A percentile compares a stretch with the other conserved stretches of the same genome.
Evolutionary conservation across 2,329 filamentous ascomycete species (phyloP).

Genomic region (Fusarium pseudocircinatum): DNA sequence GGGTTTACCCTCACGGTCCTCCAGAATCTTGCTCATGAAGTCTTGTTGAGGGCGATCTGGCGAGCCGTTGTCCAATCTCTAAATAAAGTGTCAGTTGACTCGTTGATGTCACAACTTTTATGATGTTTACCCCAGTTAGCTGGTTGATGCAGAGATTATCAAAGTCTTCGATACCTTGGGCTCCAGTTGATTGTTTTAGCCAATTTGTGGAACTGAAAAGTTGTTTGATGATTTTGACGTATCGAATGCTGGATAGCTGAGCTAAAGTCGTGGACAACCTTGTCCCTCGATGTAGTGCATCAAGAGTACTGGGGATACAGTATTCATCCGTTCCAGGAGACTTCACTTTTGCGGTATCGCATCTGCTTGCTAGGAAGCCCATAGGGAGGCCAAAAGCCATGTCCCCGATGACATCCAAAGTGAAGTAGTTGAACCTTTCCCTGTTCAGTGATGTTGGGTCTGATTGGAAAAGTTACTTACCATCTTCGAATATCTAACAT

Average conservation of each 20-base stretch:
- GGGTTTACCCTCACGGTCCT: not conserved
- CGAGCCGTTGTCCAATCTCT: not conserved
- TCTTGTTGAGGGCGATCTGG: not conserved
- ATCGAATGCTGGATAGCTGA: not conserved
- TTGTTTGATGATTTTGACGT: not conserved
- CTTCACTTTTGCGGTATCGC: not conserved
- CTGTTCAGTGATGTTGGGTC: not conserved
- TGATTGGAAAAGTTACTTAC: not conserved
- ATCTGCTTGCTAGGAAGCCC: not conserved
- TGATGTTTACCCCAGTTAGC: not conserved
- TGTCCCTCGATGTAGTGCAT: not conserved
- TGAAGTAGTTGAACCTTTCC: not conserved
- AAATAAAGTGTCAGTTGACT: not conserved
- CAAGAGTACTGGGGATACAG: not conserved
- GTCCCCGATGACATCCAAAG: not conserved
- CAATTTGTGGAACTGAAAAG: not conserved
- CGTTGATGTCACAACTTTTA: rapidly evolving
- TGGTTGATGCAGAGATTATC: not conserved
- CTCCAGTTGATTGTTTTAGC: not conserved
- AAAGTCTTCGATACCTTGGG: not conserved
- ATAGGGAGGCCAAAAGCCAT: not conserved
- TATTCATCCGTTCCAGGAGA: not conserved
- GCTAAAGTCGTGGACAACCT: not conserved
- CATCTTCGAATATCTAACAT: not conserved
- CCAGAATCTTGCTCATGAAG: not conserved